Evolutionary conservation across 2,329 filamentous ascomycete genomes (phyloP).

Genomic region (Monosporascus sp.): DNA sequence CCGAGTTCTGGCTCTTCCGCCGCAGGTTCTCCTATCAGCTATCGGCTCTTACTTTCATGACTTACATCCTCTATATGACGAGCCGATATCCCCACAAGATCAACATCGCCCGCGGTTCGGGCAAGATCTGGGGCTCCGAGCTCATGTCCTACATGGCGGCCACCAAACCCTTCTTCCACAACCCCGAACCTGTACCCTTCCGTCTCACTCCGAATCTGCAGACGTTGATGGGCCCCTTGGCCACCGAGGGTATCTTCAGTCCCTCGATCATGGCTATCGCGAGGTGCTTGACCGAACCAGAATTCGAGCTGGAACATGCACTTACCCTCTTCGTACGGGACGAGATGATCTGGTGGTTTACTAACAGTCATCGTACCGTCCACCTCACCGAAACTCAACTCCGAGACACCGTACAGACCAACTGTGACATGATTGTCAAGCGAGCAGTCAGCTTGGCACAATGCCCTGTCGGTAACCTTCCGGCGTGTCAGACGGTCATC

Average conservation of each 20-base stretch:
- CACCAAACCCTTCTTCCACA: slow-evolving; percentile 84
- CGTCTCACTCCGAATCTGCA: slow-evolving; percentile 94
- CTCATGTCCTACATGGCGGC: slow-evolving; percentile 85
- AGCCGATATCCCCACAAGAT: slow-evolving; percentile 95
- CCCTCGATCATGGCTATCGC: slow-evolving; percentile 95
- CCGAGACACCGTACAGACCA: slow-evolving; percentile 74
- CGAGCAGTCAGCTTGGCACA: slow-evolving; percentile 80
- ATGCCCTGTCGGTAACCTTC: slow-evolving; percentile 71
- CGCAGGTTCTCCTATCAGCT: slow-evolving; percentile 95
- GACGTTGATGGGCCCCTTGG: slow-evolving; percentile 90
- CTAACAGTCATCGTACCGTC: slow-evolving; percentile 62
- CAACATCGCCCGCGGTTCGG: slow-evolving; percentile 78
- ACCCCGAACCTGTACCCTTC: slow-evolving; percentile 94
- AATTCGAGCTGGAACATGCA: slow-evolving; percentile 88
- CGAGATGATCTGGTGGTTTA: slow-evolving; percentile 98
- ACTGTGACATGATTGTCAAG: slow-evolving; percentile 89
- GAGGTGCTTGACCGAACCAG: slow-evolving; percentile 83
- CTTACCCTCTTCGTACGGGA: slow-evolving; percentile 93
- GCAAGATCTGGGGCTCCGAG: slow-evolving; percentile 95
- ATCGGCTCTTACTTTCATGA: slow-evolving; percentile 94
- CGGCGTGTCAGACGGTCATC: slow-evolving; percentile 94
- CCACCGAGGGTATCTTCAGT: slow-evolving; percentile 94
- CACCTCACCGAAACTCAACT: slow-evolving; percentile 62
- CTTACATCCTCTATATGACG: slow-evolving; percentile 96
- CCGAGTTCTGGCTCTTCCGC: slow-evolving; percentile 98